These are phyloP conservation scores for Sporothrix brasiliensis DNA, from an alignment of 2,329 filamentous ascomycete genomes.

Conservation along the genomic window DNA sequence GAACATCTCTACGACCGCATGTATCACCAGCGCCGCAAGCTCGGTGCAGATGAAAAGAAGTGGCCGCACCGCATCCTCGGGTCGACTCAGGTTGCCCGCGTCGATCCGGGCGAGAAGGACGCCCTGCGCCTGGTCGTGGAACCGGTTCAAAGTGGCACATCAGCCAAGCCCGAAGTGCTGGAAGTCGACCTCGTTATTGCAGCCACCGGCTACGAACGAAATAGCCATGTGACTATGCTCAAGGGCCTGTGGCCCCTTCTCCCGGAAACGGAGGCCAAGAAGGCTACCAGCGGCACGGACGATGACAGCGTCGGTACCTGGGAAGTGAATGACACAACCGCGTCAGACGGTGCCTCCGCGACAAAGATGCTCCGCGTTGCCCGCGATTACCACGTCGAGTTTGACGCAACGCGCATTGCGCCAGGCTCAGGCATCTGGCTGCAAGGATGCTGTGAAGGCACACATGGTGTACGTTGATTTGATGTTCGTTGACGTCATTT, in stretches of 20 bases:
- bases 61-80: conserved; percentile 84
- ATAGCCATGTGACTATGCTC: conserved; percentile 77
- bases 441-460: conserved; percentile 90
- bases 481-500: conserved; percentile 9
- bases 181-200: conserved; percentile 82
- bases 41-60: conserved; percentile 66
- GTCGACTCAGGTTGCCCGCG: conserved; percentile 65
- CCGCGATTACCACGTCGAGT: conserved; percentile 77
- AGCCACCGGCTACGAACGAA: conserved; percentile 82
- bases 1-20: conserved; percentile 85
- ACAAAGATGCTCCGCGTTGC: conserved; percentile 64
- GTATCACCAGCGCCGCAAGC: conserved; percentile 78
- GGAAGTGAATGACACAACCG: conserved; percentile 34
- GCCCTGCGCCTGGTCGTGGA: conserved; percentile 63
- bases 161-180: conserved; percentile 57
- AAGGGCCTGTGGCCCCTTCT: conserved; percentile 67
- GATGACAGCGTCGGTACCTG: conserved; percentile 36
- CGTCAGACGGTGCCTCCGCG: background rate
- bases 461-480: conserved; percentile 74
- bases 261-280: conserved; percentile 47
- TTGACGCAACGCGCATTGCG: conserved; percentile 69
- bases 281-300: conserved; percentile 22
- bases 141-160: conserved; percentile 41
- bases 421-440: conserved; percentile 80
- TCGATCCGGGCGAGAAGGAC: conserved; percentile 53